Evolutionary conservation across 306 rosid genomes (phyloP).

Genomic region (Pyrus bretschneideri): DNA sequence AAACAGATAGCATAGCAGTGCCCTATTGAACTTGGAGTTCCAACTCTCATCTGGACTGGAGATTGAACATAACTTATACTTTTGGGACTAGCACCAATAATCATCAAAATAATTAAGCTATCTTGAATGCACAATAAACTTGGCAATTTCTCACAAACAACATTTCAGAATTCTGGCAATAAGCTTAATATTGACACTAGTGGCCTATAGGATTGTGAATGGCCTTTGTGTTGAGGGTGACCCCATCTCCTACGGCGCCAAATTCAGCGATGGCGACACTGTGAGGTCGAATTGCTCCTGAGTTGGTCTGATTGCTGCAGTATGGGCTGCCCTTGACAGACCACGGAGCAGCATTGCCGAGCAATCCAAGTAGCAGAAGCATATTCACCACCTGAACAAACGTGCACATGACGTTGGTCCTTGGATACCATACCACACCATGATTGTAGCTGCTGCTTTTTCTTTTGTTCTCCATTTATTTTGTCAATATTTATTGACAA

Average conservation of each 20-base stretch:
- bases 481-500: too few relatives aligned
- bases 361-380: conserved; percentile 55
- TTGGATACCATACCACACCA: neutral
- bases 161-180: neutral
- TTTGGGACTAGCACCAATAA: conserved; percentile 1
- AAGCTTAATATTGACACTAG: too few relatives aligned
- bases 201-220: conserved; percentile 11
- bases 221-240: conserved; percentile 76
- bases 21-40: neutral
- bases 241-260: conserved; percentile 78
- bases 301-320: conserved; percentile 36
- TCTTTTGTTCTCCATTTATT: too few relatives aligned
- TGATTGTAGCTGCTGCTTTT: neutral
- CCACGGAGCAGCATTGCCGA: conserved; percentile 45
- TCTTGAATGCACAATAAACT: too few relatives aligned
- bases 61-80: neutral
- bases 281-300: conserved; percentile 58
- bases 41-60: neutral
- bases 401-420: neutral
- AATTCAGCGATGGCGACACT: conserved; percentile 73
- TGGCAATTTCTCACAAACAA: neutral
- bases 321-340: conserved; percentile 49
- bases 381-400: conserved; percentile 47
- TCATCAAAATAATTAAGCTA: neutral
- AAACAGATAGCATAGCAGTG: neutral